Evolutionary conservation across 2,329 filamentous ascomycete species (phyloP).

Genomic region (Pseudogymnoascus sp.): DNA sequence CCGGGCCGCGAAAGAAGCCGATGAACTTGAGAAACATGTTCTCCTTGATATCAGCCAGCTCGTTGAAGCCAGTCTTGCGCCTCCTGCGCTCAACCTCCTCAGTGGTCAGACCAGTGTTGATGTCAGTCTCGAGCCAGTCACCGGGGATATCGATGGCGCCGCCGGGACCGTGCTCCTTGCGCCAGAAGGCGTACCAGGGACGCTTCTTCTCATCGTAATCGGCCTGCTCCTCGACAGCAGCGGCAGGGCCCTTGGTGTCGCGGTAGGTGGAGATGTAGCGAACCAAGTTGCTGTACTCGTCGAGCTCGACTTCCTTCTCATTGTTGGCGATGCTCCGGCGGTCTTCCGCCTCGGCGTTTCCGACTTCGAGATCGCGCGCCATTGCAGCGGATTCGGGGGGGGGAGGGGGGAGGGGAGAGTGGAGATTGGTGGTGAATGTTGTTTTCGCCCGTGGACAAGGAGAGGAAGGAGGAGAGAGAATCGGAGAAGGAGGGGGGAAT

Average conservation of each 20-base stretch:
- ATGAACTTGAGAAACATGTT: constrained; percentile 69
- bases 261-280: constrained; percentile 61
- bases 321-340: constrained; percentile 10
- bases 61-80: constrained; percentile 62
- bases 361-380: constrained; percentile 9
- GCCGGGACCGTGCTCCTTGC: constrained; percentile 28
- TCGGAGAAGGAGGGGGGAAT: background rate
- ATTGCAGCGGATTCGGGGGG: background rate
- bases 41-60: constrained; percentile 65
- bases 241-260: constrained; percentile 45
- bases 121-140: constrained; percentile 63
- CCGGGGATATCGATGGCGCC: constrained; percentile 41
- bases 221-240: constrained; percentile 35
- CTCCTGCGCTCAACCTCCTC: constrained; percentile 55
- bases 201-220: constrained; percentile 39
- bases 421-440: background rate
- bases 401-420: background rate
- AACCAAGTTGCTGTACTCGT: constrained; percentile 58
- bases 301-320: constrained; percentile 29
- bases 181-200: constrained; percentile 53
- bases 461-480: background rate
- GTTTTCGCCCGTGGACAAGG: background rate
- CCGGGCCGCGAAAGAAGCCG: constrained; percentile 66
- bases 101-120: constrained; percentile 52
- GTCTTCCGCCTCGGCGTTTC: constrained; percentile 4